phyloP scores from a whole-genome alignment of 305 asterid genomes.

The Solanum hybrid region DNA sequence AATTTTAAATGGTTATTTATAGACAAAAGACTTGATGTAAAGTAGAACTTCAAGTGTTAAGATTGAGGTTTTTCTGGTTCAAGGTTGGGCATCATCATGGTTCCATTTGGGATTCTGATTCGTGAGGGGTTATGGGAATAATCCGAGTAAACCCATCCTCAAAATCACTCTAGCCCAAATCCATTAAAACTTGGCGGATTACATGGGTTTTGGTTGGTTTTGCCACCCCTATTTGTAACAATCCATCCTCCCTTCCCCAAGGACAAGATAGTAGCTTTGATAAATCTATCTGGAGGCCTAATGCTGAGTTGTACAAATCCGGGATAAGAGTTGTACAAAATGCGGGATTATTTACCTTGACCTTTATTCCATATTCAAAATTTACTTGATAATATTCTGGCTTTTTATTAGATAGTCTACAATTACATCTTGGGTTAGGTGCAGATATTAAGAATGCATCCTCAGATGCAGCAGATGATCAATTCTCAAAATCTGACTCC shows the following conservation, averaged over 20 bases:
- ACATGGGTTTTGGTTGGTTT: neutral
- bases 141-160: neutral
- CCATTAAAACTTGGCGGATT: neutral
- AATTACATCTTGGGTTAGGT: neutral
- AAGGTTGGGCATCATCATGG: neutral
- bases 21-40: neutral
- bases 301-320: neutral
- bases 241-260: neutral
- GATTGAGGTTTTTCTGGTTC: neutral
- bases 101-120: neutral
- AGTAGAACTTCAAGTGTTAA: neutral
- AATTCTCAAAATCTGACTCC: neutral
- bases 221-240: neutral
- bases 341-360: neutral
- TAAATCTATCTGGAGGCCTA: neutral
- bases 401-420: neutral
- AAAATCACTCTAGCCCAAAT: neutral
- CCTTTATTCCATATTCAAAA: neutral
- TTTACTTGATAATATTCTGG: neutral
- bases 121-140: neutral
- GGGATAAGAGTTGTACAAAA: neutral
- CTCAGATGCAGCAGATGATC: slow-evolving; percentile 35
- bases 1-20: neutral
- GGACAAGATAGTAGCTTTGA: neutral
- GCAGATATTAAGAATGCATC: slow-evolving; percentile 67